phyloP scores from a whole-genome alignment of 2,329 filamentous ascomycete genomes.

The Onygenales sp. region DNA sequence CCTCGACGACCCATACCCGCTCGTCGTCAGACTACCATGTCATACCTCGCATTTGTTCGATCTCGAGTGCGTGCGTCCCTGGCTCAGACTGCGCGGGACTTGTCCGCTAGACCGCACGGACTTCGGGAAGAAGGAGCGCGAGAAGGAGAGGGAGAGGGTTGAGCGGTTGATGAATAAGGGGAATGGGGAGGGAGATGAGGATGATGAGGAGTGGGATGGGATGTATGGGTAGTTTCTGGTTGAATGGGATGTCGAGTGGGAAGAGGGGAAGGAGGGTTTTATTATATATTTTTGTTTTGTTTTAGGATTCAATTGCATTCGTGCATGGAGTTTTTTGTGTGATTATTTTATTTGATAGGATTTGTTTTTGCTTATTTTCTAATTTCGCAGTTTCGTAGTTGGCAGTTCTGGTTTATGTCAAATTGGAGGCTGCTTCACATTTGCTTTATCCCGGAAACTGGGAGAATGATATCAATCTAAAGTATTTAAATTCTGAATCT shows the following conservation, averaged over 20 bases:
- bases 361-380: no score
- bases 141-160: slow-evolving; percentile 42
- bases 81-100: slow-evolving; percentile 54
- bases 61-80: slow-evolving; percentile 55
- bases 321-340: no score
- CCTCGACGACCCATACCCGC: slow-evolving; percentile 53
- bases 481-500: no score
- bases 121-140: slow-evolving; percentile 46
- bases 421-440: no score
- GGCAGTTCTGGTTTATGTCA: no score
- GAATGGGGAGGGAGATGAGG: slow-evolving; percentile 26
- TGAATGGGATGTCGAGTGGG: background rate
- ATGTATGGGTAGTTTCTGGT: slow-evolving; percentile 30
- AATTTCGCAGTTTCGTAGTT: no score
- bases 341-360: no score
- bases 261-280: no score
- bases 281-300: no score
- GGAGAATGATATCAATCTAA: no score
- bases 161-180: slow-evolving; percentile 40
- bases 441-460: no score
- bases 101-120: slow-evolving; percentile 54
- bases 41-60: slow-evolving; percentile 55
- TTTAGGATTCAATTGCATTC: no score
- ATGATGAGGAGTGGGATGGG: slow-evolving; percentile 40
- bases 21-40: slow-evolving; percentile 54